phyloP scores from a whole-genome alignment of 2,329 filamentous ascomycete species.

The Diaporthe sp. region DNA sequence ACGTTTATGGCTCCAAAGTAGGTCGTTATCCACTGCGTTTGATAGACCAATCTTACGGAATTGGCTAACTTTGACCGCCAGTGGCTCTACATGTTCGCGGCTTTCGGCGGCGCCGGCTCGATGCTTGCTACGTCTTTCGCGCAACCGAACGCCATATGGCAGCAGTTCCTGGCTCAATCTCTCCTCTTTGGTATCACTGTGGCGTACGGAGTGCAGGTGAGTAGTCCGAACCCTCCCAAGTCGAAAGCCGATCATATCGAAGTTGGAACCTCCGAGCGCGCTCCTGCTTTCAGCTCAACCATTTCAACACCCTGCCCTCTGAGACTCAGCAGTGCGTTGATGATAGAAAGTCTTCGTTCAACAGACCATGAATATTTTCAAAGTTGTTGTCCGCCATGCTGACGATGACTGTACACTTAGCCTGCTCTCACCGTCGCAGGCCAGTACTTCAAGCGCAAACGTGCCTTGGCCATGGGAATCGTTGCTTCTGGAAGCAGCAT shows the following conservation, averaged over 20 bases:
- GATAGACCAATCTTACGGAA: background rate
- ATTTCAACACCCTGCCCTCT: too few species aligned
- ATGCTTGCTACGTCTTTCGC: background rate
- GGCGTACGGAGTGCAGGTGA: background rate
- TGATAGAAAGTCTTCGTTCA: too few species aligned
- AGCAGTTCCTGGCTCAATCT: background rate
- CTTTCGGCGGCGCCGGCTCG: background rate
- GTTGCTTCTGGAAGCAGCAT: too few species aligned
- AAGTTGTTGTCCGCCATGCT: too few species aligned
- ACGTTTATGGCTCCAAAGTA: slow-evolving; percentile 44
- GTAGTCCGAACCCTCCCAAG: background rate
- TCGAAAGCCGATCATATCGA: background rate
- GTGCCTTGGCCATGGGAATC: too few species aligned
- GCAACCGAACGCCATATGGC: background rate
- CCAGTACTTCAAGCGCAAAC: too few species aligned
- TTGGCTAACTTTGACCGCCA: background rate
- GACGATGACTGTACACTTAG: too few species aligned
- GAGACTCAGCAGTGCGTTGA: too few species aligned
- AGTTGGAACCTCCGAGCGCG: too few species aligned
- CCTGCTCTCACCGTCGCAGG: too few species aligned
- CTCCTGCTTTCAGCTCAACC: too few species aligned
- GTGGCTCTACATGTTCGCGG: background rate
- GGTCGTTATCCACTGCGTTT: background rate
- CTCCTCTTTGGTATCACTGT: background rate
- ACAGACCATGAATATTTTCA: too few species aligned